Evolutionary conservation across 148 eudicot genomes (phyloP).

Genomic region (Rhododendron mucronatum): DNA sequence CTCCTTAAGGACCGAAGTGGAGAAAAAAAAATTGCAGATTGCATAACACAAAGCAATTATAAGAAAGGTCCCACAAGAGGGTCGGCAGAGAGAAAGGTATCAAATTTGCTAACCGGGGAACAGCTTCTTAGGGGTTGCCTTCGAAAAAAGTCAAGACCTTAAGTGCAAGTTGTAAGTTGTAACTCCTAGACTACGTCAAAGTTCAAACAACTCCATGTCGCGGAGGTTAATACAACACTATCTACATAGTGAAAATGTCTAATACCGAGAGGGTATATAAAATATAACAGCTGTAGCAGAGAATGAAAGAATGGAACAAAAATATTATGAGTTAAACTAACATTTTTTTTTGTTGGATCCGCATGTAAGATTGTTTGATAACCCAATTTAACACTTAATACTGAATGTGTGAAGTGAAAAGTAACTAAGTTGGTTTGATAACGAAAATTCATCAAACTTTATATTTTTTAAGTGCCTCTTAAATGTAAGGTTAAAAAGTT

Average conservation of each 20-base stretch:
- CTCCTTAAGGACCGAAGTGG: neutral
- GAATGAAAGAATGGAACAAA: neutral
- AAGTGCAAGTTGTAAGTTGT: neutral
- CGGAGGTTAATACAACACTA: neutral
- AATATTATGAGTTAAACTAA: neutral
- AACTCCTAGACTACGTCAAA: neutral
- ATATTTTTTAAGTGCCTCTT: too few species aligned
- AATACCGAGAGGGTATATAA: neutral
- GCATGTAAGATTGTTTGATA: neutral
- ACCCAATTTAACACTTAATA: too few species aligned
- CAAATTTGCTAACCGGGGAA: too few species aligned
- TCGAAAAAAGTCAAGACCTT: too few species aligned
- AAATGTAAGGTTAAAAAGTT: too few species aligned
- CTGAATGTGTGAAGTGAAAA: too few species aligned
- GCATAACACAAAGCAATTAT: neutral
- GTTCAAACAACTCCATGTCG: neutral
- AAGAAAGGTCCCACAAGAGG: neutral
- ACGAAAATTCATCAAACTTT: too few species aligned
- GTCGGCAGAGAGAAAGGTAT: too few species aligned
- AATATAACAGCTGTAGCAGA: neutral
- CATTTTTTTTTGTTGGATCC: too few species aligned
- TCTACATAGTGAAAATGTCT: neutral
- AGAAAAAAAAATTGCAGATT: neutral
- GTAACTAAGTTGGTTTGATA: too few species aligned
- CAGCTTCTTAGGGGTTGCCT: too few species aligned